Percentiles rank a stretch among this genome's conserved stretches.
phyloP scores from a whole-genome alignment of 2,329 filamentous ascomycete species.

The Mycocentrospora acerina region DNA sequence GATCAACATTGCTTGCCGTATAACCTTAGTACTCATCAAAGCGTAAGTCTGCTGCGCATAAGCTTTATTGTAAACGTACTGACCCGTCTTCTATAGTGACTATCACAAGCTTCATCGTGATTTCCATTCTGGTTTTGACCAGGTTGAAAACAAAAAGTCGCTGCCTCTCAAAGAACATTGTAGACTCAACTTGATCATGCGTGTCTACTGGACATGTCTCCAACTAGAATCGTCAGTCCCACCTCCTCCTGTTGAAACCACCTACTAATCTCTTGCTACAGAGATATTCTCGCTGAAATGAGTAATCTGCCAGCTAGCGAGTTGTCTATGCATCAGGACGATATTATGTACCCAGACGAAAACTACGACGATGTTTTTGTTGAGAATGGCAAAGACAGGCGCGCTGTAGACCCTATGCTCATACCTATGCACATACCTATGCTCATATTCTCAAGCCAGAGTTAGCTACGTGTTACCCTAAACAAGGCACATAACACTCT shows the following conservation, averaged over 20 bases:
- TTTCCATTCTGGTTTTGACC: constrained; percentile 11
- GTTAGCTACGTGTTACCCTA: constrained; percentile 59
- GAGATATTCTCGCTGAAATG: constrained; percentile 89
- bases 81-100: constrained; percentile 31
- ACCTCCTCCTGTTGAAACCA: neutral
- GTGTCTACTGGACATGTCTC: constrained; percentile 91
- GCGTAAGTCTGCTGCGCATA: constrained; percentile 48
- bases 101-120: constrained; percentile 31
- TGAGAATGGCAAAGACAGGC: constrained; percentile 4
- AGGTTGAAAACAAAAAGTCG: constrained; percentile 7
- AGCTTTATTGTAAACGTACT: neutral
- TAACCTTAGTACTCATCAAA: constrained; percentile 72
- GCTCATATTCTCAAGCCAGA: constrained; percentile 63
- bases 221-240: constrained; percentile 76
- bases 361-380: constrained; percentile 47
- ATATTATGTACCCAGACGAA: constrained; percentile 67
- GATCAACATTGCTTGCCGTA: constrained; percentile 63
- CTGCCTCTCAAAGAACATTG: constrained; percentile 30
- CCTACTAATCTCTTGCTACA: constrained; percentile 37
- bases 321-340: constrained; percentile 58
- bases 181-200: constrained; percentile 45
- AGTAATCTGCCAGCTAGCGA: constrained; percentile 61
- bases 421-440: too few relatives aligned
- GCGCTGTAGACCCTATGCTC: constrained; percentile 24
- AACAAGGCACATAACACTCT: constrained; percentile 58